Base-by-base conservation (phyloP, 2,329 filamentous ascomycete genomes). In the Fonsecaea multimorphosa region DNA sequence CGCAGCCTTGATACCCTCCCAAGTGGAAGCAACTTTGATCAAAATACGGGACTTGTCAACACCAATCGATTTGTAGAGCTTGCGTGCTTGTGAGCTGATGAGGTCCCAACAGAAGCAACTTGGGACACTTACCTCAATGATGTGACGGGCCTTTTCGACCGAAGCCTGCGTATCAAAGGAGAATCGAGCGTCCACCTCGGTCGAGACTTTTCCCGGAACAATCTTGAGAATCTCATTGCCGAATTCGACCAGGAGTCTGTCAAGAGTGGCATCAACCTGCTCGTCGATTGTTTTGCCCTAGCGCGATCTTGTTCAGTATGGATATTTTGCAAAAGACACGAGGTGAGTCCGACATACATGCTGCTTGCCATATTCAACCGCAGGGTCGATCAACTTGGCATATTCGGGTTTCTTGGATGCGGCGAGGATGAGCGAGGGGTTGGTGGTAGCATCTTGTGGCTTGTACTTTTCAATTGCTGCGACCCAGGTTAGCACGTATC, bases 401-500 rank as follows among this genome's bases (percentile, higher is more conserved):
- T 98, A 98, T 82, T 97, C 93, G 79, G 91, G 78, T 89, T 98
- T 98, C 88, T 99, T 98, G 79, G 95, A 93, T 71, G 95, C 95
- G 73, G 93, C 94, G 79, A 99, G 91, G 82, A 99, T 98, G 80
- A 99, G 87, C 71, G 95, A 98, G 67, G 95, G 95, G 89, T 99
- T 99, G 85, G 95, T 99, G 81, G 95, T 99, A 78, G 95, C 95
- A 91, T 99, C 95, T 87, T 99, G 93, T 72, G 95, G 95, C 89
- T 97, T 96, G 89, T 99, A 99, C 86, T 98, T 97, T 86, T 86
- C 93, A 81, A 99, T 99, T 81, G 93, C 93, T 88, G 83, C 80
- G 73, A 82, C n/a, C n/a, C 81, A 51, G 46, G 59, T 66, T 57
- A 72, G 65, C 54, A 60, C 3, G 49, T 52, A 56, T 24, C 51